Evolutionary conservation across 129 eudicot species (phyloP).

Genomic region (Escallonia rubra): DNA sequence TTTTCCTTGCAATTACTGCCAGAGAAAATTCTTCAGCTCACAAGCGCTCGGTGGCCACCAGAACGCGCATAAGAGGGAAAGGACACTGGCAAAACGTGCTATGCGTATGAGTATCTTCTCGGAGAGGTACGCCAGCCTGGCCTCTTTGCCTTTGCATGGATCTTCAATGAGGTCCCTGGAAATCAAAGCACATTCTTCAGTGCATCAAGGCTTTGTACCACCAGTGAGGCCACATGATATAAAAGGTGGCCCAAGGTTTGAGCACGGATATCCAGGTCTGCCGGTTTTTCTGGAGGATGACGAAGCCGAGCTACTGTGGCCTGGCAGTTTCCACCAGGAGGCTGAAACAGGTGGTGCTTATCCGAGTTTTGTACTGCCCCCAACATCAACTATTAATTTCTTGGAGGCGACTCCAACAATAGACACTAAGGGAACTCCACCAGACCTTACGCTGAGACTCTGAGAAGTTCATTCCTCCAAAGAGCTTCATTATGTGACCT

Average conservation of each 20-base stretch:
- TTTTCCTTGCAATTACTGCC: conserved; percentile 44
- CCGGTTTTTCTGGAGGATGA: conserved; percentile 24
- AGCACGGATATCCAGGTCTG: conserved; percentile 7
- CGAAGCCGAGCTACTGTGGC: conserved; percentile 24
- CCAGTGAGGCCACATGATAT: no score
- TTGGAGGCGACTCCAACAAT: neutral
- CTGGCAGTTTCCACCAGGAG: conserved; percentile 27
- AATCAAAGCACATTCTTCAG: conserved; percentile 34
- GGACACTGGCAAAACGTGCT: conserved; percentile 14
- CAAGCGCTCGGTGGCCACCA: conserved; percentile 56
- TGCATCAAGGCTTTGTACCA: conserved; percentile 1
- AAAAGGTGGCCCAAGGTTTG: neutral
- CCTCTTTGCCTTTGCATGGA: conserved; percentile 33
- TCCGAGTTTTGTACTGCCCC: neutral
- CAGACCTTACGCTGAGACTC: conserved; percentile 34
- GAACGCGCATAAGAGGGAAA: conserved; percentile 52
- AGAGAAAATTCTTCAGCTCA: conserved; percentile 40
- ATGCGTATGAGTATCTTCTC: conserved; percentile 12
- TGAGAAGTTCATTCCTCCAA: conserved; percentile 5
- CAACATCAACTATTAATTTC: conserved; percentile 6
- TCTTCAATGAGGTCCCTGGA: conserved; percentile 28
- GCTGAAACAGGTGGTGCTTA: no score
- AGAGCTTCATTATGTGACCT: neutral
- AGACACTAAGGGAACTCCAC: neutral
- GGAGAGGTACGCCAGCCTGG: conserved; percentile 18